phyloP scores from a whole-genome alignment of 2,329 filamentous ascomycete genomes.

The Fusarium sp. region DNA sequence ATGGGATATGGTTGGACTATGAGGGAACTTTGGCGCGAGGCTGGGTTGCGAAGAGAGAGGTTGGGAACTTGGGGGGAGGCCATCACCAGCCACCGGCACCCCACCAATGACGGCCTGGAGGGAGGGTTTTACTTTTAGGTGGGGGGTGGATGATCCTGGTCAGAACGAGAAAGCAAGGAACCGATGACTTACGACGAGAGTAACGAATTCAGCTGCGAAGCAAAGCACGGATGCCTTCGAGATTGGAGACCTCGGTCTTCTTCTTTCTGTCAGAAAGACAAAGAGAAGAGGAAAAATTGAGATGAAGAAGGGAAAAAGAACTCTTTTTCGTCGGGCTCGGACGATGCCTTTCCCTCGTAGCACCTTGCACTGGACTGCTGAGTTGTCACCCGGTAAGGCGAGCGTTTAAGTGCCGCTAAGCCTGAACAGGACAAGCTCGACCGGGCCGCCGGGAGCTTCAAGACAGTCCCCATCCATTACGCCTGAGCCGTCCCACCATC shows the following conservation, averaged over 20 bases:
- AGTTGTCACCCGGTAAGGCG: slow-evolving; percentile 31
- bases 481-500: slow-evolving; percentile 11
- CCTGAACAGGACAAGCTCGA: slow-evolving; percentile 6
- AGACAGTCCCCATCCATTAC: slow-evolving; percentile 7
- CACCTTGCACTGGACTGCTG: slow-evolving; percentile 9
- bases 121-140: slow-evolving; percentile 3
- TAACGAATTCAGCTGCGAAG: slow-evolving; percentile 1
- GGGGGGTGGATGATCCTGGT: slow-evolving; percentile 15
- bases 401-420: slow-evolving; percentile 13
- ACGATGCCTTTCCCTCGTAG: slow-evolving; percentile 8
- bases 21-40: slow-evolving; percentile 40
- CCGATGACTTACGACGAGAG: slow-evolving; percentile 24
- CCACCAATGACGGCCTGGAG: slow-evolving; percentile 33
- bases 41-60: slow-evolving; percentile 41
- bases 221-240: background rate
- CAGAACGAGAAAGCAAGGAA: slow-evolving; percentile 12
- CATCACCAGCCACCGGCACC: slow-evolving; percentile 41
- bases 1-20: slow-evolving; percentile 49
- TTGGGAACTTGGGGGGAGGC: slow-evolving; percentile 31
- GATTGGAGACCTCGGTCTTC: background rate
- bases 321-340: slow-evolving; percentile 15
- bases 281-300: slow-evolving; percentile 17
- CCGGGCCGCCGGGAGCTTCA: slow-evolving; percentile 35
- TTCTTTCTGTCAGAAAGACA: background rate
- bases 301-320: slow-evolving; percentile 25